Conservation (phyloP, 1,284 basidiomycete species). For the Coniophora puteana region DNA sequence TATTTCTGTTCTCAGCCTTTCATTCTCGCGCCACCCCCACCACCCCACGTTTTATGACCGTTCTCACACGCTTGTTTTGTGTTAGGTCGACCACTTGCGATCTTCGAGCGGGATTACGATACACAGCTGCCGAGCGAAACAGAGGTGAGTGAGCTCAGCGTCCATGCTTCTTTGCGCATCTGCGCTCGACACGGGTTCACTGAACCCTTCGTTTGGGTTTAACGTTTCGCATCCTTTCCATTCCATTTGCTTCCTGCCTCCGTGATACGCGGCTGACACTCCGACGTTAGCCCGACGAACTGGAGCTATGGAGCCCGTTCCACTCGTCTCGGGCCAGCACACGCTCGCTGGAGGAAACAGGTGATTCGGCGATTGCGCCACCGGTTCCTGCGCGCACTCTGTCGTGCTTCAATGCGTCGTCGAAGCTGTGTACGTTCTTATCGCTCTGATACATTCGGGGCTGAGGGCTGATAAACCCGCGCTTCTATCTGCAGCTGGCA, state of each 20-base stretch:
- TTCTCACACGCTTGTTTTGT: background rate
- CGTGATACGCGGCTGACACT: slow-evolving; percentile 4
- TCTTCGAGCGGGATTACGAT: slow-evolving; percentile 80
- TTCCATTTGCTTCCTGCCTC: slow-evolving; percentile 6
- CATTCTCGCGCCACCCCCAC: background rate
- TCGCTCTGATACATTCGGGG: slow-evolving; percentile 1
- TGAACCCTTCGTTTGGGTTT: background rate
- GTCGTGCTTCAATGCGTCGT: slow-evolving; percentile 76
- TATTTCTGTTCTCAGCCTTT: background rate
- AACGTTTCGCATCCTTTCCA: slow-evolving; percentile 1
- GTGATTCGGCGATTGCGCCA: slow-evolving; percentile 14
- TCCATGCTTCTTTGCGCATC: background rate
- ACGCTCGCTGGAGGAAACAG: slow-evolving; percentile 14
- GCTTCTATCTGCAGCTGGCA: slow-evolving; percentile 42
- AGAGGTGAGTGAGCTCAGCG: slow-evolving; percentile 41
- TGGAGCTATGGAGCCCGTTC: slow-evolving; percentile 51
- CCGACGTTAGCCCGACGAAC: slow-evolving; percentile 50
- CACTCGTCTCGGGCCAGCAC: slow-evolving; percentile 33
- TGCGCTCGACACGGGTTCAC: background rate
- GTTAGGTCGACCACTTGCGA: slow-evolving; percentile 66
- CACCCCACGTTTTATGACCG: background rate
- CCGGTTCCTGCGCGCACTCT: slow-evolving; percentile 51
- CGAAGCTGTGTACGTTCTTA: slow-evolving; percentile 58
- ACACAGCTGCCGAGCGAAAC: slow-evolving; percentile 63
- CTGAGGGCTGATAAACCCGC: slow-evolving; percentile 5